Conservation (phyloP, 176 grass and related monocot species). For the Panicum miliaceum region DNA sequence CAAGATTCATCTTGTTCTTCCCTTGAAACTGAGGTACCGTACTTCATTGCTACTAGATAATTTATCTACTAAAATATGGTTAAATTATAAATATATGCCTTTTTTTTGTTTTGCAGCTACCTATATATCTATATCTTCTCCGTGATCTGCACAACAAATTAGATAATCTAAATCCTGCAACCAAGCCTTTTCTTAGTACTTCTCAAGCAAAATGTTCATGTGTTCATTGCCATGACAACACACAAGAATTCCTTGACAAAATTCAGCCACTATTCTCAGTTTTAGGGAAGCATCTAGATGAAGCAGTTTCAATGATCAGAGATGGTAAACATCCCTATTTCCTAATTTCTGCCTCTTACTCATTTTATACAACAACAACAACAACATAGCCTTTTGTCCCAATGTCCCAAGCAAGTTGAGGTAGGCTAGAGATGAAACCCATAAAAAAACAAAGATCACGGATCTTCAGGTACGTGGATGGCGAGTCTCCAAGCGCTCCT, state of each 20-base stretch:
- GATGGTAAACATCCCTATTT: conserved; percentile 53
- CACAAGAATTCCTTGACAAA: conserved; percentile 66
- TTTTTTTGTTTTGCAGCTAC: conserved; percentile 62
- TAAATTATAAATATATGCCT: conserved; percentile 34
- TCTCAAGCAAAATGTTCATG: conserved; percentile 46
- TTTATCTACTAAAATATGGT: conserved; percentile 40
- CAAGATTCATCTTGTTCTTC: conserved; percentile 60
- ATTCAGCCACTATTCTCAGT: conserved; percentile 64
- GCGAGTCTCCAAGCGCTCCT: too few relatives aligned
- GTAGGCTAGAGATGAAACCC: too few relatives aligned
- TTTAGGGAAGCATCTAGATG: conserved; percentile 79
- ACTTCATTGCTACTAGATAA: conserved; percentile 49
- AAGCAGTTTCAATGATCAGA: conserved; percentile 71
- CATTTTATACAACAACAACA: too few relatives aligned
- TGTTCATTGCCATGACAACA: conserved; percentile 46
- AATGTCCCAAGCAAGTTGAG: too few relatives aligned
- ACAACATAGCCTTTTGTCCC: too few relatives aligned
- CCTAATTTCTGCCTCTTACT: conserved; percentile 25
- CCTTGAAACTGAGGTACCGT: conserved; percentile 86
- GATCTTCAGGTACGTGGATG: too few relatives aligned
- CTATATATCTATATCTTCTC: conserved; percentile 80
- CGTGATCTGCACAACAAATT: conserved; percentile 78
- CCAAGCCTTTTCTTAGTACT: conserved; percentile 49
- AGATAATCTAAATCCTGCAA: conserved; percentile 55
- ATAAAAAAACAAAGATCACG: too few relatives aligned